Base-by-base conservation (phyloP, 768 basidiomycete species). In the Megacollybia marginata region DNA sequence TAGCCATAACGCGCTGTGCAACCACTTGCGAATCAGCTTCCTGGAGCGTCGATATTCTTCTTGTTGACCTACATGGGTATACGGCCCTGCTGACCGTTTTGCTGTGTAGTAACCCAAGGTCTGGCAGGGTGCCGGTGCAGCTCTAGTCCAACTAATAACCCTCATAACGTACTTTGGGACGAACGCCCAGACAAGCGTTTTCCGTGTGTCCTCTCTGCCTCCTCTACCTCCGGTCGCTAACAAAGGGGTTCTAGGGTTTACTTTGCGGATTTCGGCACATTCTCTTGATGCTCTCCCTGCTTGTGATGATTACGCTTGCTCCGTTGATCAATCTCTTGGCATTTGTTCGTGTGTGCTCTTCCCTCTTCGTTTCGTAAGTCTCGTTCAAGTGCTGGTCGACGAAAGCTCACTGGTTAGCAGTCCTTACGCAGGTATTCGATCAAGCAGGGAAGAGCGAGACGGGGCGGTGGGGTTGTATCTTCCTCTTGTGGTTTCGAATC, bases 261-360 rank as follows among this genome's bases (percentile, higher is more conserved):
- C 44, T 64, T 67, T 75, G 72, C 70, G 9, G 72, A 79, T 56
- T 77, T 80, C 49, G 76, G 77, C 4, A 59, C 69, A 59, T 75
- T 18, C 54, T 81, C 15, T 78, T 78, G 12, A 65, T 73, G 13
- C 59, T 80, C 38, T 79, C 77, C 4, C 65, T 80, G 8, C 64
- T 81, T 20, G 76, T 76, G 2, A 74, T 75, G 1, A 76, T 78
- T 35, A 70, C 64, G 4, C 70, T 80, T 50, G 73, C 76, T 2
- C 83, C 84, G 5, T 63, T 88, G 42, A 81, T 86, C 60, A 84
- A 82, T 59, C 69, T 82, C 1, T 69, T 88, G 31, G 82, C 81
- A 1, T 60, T 77, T 7, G 62, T 80, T n/a, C 75, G 82, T 74
- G 19, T 52, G 69, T 28, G 2, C n/a, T 40, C 20, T 7, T 33